phyloP scores from a whole-genome alignment of 192 early-diverging fungal species.

The Irineochytrium annulatum region DNA sequence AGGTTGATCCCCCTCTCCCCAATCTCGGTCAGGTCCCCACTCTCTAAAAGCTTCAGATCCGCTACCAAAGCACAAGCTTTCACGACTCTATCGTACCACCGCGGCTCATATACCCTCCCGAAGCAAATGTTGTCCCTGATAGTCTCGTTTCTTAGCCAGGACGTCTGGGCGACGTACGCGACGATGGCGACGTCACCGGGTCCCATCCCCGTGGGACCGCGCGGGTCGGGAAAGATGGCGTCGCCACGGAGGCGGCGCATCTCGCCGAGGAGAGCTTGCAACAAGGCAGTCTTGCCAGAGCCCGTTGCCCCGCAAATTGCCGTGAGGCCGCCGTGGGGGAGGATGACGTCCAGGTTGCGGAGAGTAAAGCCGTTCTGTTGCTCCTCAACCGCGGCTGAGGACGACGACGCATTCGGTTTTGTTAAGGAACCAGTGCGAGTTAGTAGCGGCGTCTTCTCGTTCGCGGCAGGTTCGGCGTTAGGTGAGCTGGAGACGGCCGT shows the following conservation, averaged over 20 bases:
- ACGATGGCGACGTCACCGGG: conserved; percentile 28
- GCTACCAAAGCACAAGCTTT: conserved; percentile 76
- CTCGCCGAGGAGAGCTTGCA: conserved; percentile 77
- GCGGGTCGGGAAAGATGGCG: conserved; percentile 22
- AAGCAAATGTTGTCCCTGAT: conserved; percentile 77
- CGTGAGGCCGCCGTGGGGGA: conserved; percentile 9
- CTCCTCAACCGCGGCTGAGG: too few relatives aligned
- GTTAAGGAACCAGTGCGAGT: background rate
- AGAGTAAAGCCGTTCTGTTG: background rate
- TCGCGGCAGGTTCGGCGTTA: background rate
- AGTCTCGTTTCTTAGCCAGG: conserved; percentile 59
- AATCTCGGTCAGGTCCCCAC: conserved; percentile 88
- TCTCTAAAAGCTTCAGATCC: conserved; percentile 79
- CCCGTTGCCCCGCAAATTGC: conserved; percentile 85
- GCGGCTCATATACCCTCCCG: conserved; percentile 64
- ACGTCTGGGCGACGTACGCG: conserved; percentile 77
- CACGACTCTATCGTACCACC: conserved; percentile 75
- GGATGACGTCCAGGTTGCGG: conserved; percentile 1
- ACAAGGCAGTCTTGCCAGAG: conserved; percentile 77
- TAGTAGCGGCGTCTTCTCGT: conserved; percentile 14
- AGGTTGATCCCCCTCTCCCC: conserved; percentile 69
- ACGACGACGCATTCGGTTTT: background rate
- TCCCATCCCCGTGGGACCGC: background rate
- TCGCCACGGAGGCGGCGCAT: conserved; percentile 48
- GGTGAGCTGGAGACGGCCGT: background rate